Evolutionary conservation across 192 early-diverging fungal genomes (phyloP).

Genomic region (Umbelopsis isabellina): DNA sequence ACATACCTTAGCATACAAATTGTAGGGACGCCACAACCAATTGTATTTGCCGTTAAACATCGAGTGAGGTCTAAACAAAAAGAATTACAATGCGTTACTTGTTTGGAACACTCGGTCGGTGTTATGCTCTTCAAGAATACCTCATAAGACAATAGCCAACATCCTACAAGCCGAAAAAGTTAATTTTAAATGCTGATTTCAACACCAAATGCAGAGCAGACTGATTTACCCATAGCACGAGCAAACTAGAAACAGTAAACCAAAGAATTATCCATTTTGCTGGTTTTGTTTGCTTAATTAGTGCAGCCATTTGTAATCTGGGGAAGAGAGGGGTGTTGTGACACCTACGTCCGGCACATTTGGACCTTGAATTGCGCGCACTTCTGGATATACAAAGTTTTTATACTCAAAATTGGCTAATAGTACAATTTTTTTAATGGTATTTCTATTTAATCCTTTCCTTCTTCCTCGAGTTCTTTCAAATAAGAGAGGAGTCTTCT

Average conservation of each 20-base stretch:
- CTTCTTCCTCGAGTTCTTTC: constrained; percentile 67
- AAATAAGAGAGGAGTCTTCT: constrained; percentile 78
- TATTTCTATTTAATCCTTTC: constrained; percentile 36
- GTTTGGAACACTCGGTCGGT: background rate
- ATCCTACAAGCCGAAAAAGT: constrained; percentile 26
- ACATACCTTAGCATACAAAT: constrained; percentile 39
- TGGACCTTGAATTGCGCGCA: no score
- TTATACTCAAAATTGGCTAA: background rate
- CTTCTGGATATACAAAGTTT: no score
- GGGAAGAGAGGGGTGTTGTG: background rate
- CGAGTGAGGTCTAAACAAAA: constrained; percentile 26
- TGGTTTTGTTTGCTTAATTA: background rate
- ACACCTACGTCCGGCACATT: no score
- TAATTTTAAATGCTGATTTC: background rate
- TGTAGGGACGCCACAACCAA: constrained; percentile 39
- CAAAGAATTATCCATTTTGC: constrained; percentile 29
- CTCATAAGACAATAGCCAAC: constrained; percentile 37
- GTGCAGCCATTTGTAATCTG: background rate
- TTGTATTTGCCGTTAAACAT: constrained; percentile 36
- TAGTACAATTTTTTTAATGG: background rate
- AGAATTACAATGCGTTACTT: no score
- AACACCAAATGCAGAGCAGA: background rate
- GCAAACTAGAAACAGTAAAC: constrained; percentile 28
- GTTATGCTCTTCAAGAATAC: background rate
- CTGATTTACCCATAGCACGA: constrained; percentile 33